Evolutionary conservation across 176 grass and related monocot species (phyloP).

Genomic region (Oryza rufipogon): DNA sequence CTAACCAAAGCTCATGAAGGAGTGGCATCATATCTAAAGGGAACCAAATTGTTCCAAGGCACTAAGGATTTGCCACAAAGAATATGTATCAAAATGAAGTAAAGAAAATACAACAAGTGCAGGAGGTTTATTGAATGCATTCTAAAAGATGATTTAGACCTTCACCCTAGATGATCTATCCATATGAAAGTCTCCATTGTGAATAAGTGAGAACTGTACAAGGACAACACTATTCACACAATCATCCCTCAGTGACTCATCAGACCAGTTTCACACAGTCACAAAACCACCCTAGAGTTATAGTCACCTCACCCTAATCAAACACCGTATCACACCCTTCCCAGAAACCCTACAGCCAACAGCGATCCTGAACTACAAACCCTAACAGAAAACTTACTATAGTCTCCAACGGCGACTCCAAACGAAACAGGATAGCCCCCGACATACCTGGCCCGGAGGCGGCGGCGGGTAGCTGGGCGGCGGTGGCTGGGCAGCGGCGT

Average conservation of each 20-base stretch:
- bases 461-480: constrained; percentile 43
- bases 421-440: neutral
- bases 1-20: neutral
- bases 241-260: neutral
- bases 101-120: neutral
- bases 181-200: neutral
- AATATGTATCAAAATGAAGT: neutral
- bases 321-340: constrained; percentile 1
- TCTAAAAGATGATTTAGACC: neutral
- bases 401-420: neutral
- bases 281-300: neutral
- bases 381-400: constrained; percentile 24
- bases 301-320: neutral
- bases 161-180: neutral
- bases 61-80: neutral
- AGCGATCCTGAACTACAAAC: neutral
- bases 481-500: constrained; percentile 28
- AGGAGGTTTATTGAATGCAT: neutral
- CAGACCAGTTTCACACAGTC: neutral
- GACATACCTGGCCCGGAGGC: constrained; percentile 55
- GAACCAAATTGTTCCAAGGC: neutral
- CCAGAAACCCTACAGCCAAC: constrained; percentile 17
- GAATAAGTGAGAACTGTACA: neutral
- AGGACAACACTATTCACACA: neutral
- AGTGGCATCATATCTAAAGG: neutral